Base-by-base conservation (phyloP, 441 rosid species). In the Corymbia calophylla region DNA sequence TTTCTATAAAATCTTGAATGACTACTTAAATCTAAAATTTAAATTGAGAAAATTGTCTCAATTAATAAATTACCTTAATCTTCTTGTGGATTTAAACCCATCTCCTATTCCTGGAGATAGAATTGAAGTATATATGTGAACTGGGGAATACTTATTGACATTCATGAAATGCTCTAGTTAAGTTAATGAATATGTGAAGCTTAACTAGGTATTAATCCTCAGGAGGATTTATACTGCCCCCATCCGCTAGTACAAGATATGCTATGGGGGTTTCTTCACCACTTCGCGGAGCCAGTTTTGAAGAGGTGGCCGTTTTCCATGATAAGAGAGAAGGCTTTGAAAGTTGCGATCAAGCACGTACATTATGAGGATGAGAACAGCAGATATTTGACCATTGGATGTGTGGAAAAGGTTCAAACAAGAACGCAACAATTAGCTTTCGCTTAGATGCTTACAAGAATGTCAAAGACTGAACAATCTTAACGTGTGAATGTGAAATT, bases 321-420 rank as follows among this genome's bases (percentile, higher is more conserved):
- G 90, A 53, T 93, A 55, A 91, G 97, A 87, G 92, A 94, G 15
- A 95, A 92, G 87, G 96, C 97, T 29, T 88, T 93, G 23, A 88
- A 91, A 87, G 87, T 90, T 10, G 94, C 95, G 14, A 94, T 94
- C 84, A 53, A 93, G 32, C 95, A 93, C 86, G 92, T 95, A 15
- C 94, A 94, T 87, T 95, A 95, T 23, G 96, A 95, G 55, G 96
- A 93, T 66, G 91, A 92, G 81, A 94, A 92, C 89, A 94, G 95
- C 91, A 89, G 93, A 88, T 95, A 94, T 77, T 91, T 95, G 62
- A 91, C 93, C 90, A 94, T 95, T 48, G 95, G 95, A 89, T 91
- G 94, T 82, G 93, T 94, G 11, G 96, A 93, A 88, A 94, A 95
- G 95, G 95, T 94, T 90, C 27, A 4, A 87, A 19, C 14, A 25